Evolutionary conservation across 805 yeast genomes (phyloP).

Genomic region (Danielia reshetovae): DNA sequence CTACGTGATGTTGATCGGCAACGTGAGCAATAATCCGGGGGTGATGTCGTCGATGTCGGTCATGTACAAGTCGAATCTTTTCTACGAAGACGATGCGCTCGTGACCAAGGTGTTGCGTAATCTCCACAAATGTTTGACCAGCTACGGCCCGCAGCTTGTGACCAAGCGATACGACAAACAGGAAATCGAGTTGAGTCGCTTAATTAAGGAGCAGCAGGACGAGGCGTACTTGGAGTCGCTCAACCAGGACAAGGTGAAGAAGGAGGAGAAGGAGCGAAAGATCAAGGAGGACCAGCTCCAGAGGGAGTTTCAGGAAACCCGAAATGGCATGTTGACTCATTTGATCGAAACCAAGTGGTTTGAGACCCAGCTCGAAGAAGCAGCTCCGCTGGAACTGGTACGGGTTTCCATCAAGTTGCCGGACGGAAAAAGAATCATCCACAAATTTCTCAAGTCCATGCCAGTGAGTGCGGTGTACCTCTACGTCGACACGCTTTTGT

Average conservation of each 20-base stretch:
- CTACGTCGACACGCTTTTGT: constrained; percentile 43
- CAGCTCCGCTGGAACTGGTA: constrained; percentile 12
- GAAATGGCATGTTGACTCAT: constrained; percentile 18
- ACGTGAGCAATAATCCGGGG: constrained; percentile 32
- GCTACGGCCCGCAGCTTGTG: constrained; percentile 37
- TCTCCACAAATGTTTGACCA: constrained; percentile 22
- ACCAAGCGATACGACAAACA: constrained; percentile 35
- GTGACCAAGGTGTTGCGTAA: constrained; percentile 19
- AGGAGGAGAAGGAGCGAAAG: constrained; percentile 36
- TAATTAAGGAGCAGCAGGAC: constrained; percentile 40
- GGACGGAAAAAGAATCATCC: constrained; percentile 46
- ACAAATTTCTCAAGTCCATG: constrained; percentile 37
- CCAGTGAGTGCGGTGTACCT: constrained; percentile 46
- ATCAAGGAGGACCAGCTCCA: constrained; percentile 7
- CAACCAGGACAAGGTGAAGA: constrained; percentile 51
- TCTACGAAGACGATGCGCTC: constrained; percentile 7
- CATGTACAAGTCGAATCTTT: constrained; percentile 29
- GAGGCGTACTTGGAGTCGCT: constrained; percentile 39
- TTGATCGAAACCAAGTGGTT: constrained; percentile 14
- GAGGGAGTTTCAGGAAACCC: constrained; percentile 6
- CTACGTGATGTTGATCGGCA: constrained; percentile 35
- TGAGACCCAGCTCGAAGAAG: constrained; percentile 6
- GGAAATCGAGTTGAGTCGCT: constrained; percentile 37
- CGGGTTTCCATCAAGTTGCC: constrained; percentile 54
- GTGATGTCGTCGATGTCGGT: constrained; percentile 38